Percentiles rank a stretch among this genome's conserved stretches.
These are phyloP conservation scores for Rhizophagus prolifer DNA, from an alignment of 192 early-diverging fungal species.

Conservation along the genomic window DNA sequence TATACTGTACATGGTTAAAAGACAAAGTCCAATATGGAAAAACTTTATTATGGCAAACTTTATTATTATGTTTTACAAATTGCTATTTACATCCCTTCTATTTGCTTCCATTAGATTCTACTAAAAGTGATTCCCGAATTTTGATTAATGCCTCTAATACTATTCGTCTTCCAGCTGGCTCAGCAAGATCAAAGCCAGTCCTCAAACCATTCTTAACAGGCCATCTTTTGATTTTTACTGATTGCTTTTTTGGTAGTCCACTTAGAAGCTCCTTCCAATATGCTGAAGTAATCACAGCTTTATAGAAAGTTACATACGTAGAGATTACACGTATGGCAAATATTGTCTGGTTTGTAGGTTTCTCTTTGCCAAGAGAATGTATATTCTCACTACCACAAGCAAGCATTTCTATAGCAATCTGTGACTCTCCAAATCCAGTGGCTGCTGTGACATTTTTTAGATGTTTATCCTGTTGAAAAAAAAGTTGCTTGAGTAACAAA, in stretches of 20 bases:
- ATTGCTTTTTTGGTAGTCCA: neutral
- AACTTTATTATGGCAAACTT: too few species aligned
- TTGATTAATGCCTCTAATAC: neutral
- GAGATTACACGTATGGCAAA: neutral
- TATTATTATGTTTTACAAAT: too few species aligned
- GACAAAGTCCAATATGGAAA: too few species aligned
- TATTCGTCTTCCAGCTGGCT: neutral
- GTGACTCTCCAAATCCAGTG: neutral
- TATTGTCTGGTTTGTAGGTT: neutral
- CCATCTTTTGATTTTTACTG: conserved; percentile 13
- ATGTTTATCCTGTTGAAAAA: conserved; percentile 15
- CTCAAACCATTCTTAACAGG: neutral
- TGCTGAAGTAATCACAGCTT: neutral
- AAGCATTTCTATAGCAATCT: neutral
- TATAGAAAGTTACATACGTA: conserved; percentile 8
- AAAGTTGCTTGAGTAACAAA: neutral
- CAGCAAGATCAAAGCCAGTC: neutral
- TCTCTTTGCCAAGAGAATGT: neutral
- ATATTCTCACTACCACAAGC: neutral
- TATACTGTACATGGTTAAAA: too few species aligned
- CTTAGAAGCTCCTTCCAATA: neutral
- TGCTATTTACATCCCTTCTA: too few species aligned
- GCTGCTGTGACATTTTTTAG: neutral
- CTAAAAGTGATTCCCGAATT: neutral
- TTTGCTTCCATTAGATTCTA: too few species aligned